These are phyloP conservation scores for Pythium utonaiense DNA, from an alignment of 352 stramenopile species.

Conservation along the genomic window DNA sequence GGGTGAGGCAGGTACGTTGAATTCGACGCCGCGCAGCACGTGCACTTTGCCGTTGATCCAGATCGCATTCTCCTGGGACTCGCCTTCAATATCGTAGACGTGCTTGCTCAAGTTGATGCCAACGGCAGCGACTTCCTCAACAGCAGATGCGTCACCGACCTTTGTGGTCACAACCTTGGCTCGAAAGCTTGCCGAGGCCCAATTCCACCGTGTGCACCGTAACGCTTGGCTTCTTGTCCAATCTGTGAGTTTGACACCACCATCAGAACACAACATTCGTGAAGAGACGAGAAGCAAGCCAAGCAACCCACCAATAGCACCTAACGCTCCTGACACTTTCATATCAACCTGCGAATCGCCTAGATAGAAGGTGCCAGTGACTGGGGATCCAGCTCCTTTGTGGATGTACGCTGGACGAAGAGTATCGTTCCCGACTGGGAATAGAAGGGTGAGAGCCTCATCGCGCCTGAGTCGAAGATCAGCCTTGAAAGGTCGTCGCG, in stretches of 20 bases:
- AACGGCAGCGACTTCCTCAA: conserved; percentile 20
- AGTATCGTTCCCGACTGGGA: conserved; percentile 35
- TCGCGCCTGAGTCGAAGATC: conserved; percentile 27
- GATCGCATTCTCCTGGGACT: conserved; percentile 48
- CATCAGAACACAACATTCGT: no score
- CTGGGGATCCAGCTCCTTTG: conserved; percentile 33
- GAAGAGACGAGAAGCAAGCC: no score
- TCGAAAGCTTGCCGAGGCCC: conserved; percentile 36
- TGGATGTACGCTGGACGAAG: conserved; percentile 44
- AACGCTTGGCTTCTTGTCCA: conserved; percentile 42
- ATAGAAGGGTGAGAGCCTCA: conserved; percentile 37
- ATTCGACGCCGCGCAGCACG: conserved; percentile 33
- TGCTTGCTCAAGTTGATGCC: conserved; percentile 46
- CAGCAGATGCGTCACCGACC: neutral
- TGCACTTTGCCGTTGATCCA: conserved; percentile 42
- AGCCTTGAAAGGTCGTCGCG: conserved; percentile 12
- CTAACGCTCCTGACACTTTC: conserved; percentile 12
- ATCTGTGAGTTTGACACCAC: conserved; percentile 4
- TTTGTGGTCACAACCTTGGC: conserved; percentile 20
- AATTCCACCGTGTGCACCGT: conserved; percentile 39
- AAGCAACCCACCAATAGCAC: conserved; percentile 23
- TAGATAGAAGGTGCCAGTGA: conserved; percentile 27
- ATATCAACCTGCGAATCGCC: conserved; percentile 17
- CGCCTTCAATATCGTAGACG: conserved; percentile 47
- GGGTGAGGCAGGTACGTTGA: conserved; percentile 21